phyloP scores from a whole-genome alignment of 1,284 basidiomycete species.

The Cutaneotrichosporon dermatis region DNA sequence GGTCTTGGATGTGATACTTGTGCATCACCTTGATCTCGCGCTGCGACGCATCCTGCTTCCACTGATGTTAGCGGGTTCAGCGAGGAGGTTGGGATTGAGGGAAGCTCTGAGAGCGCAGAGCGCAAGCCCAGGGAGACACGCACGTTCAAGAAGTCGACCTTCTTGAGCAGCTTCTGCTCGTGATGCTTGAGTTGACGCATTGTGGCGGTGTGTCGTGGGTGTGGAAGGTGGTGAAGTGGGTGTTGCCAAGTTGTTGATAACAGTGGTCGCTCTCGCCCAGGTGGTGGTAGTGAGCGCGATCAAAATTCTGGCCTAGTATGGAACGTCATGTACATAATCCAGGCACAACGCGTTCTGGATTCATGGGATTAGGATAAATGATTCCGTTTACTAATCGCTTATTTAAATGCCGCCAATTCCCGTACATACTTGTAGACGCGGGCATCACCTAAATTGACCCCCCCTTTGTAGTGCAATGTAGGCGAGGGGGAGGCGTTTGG shows the following conservation, averaged over 20 bases:
- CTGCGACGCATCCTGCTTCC: constrained; percentile 91
- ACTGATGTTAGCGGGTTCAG: constrained; percentile 50
- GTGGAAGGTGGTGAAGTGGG: not conserved
- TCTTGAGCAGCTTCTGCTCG: constrained; percentile 89
- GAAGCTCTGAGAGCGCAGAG: not conserved
- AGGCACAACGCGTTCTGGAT: too few relatives aligned
- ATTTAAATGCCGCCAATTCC: too few relatives aligned
- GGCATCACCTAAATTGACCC: too few relatives aligned
- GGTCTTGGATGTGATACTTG: constrained; percentile 87
- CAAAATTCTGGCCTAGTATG: too few relatives aligned
- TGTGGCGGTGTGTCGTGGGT: not conserved
- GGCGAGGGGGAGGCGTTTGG: too few relatives aligned
- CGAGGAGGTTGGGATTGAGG: too few relatives aligned
- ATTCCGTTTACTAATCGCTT: too few relatives aligned
- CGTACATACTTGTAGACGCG: too few relatives aligned
- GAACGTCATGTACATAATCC: too few relatives aligned
- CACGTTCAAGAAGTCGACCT: constrained; percentile 88
- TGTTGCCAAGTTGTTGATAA: not conserved
- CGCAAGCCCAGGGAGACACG: constrained; percentile 33
- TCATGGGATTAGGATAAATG: too few relatives aligned
- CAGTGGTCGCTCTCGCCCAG: not conserved
- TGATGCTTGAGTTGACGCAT: constrained; percentile 91
- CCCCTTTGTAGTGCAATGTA: too few relatives aligned
- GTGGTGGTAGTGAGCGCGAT: too few relatives aligned
- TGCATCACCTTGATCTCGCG: constrained; percentile 95